Evolutionary conservation across 2,329 filamentous ascomycete species (phyloP).

Genomic region (Penicillium sclerotiorum): DNA sequence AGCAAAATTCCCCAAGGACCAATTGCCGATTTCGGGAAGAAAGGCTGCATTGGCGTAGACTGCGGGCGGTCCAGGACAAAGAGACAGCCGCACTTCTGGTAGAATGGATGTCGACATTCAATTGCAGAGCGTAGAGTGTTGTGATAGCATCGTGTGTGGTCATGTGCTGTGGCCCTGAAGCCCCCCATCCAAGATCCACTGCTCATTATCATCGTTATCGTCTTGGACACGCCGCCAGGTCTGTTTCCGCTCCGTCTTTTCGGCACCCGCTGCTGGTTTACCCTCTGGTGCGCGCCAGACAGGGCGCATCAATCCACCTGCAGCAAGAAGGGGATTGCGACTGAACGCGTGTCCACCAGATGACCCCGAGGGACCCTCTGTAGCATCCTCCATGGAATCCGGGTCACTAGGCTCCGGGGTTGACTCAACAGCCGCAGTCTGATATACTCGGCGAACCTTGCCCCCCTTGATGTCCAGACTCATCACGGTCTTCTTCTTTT

Average conservation of each 20-base stretch:
- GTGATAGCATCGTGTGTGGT: neutral
- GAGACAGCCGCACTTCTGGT: too few relatives aligned
- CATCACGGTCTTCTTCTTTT: constrained; percentile 81
- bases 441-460: constrained; percentile 65
- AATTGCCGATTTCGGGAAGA: too few relatives aligned
- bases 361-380: constrained; percentile 16
- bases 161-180: constrained; percentile 35
- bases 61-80: too few relatives aligned
- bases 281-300: constrained; percentile 45
- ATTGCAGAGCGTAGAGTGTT: neutral
- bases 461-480: constrained; percentile 80
- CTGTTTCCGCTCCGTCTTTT: constrained; percentile 39
- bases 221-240: constrained; percentile 52
- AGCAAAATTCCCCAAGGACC: too few relatives aligned
- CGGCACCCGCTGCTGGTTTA: constrained; percentile 23
- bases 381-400: constrained; percentile 9
- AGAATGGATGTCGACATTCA: neutral
- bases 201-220: constrained; percentile 51
- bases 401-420: constrained; percentile 21
- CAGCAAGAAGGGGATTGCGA: constrained; percentile 47
- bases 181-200: constrained; percentile 51
- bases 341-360: constrained; percentile 41
- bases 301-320: constrained; percentile 48
- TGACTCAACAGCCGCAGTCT: constrained; percentile 36
- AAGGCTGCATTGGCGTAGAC: too few relatives aligned